Base-by-base conservation (phyloP, 345 rosid genomes). In the Hirschfeldia incana region DNA sequence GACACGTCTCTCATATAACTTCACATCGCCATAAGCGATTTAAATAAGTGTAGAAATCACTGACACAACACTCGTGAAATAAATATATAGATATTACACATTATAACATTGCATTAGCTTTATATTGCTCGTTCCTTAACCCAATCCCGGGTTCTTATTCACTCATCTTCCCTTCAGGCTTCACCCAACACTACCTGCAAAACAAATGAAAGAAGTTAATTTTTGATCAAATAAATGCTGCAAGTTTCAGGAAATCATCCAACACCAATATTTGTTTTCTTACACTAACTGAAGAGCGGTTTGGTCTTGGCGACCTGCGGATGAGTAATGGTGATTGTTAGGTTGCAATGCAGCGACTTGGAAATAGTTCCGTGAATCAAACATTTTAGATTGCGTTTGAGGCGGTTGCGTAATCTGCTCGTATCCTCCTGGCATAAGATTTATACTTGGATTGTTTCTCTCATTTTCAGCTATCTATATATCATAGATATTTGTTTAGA, bases 251-350 rank as follows among this genome's bases (percentile, higher is more conserved):
- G 27, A 53, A 39, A 53, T 10, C 26, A 30, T n/a, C n/a, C 0
- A 34, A 8, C 44, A 28, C 60, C 57, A 49, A n/a, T 30, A 27
- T 34, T 34, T 46, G 58, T 34, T 61, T 61, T 27, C 91, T 88
- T 86, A 94, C 95, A 84, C 94, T 84, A 94, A 82, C 84, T 90
- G 97, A 76, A 94, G 93, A 34, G 92, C 84, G 81, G 93, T 92
- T 77, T 87, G 94, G 83, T 89, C 94, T 68, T 86, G 89, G 51
- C 86, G 89, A 49, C 44, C 63, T 0, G 57, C 4, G 27, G 83
- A 62, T 15, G 89, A 77, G 80, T 86, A 88, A 58, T 85, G 88
- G 39, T 81, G 80, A 83, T 87, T 82, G 73, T 86, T 74, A 76
- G 94, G 91, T 75, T 89, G 96, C 82, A 95, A 85, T 8, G 89